These are phyloP conservation scores for Xylariaceae sp. DNA, from an alignment of 2,329 filamentous ascomycete species.

Conservation along the genomic window DNA sequence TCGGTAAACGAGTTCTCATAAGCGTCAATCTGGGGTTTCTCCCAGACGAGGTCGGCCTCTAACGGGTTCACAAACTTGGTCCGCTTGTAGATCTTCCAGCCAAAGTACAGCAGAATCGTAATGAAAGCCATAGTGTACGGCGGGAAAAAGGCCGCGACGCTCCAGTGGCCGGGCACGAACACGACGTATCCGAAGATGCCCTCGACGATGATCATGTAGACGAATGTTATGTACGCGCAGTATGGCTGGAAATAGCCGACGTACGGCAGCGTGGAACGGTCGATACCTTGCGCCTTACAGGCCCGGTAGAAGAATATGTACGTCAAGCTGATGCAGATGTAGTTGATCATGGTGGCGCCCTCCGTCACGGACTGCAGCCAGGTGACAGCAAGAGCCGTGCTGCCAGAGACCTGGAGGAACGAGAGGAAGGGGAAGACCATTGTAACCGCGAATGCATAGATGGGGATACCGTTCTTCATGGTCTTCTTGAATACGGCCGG, in stretches of 20 bases:
- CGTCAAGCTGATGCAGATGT: slow-evolving; percentile 56
- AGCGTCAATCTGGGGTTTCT: slow-evolving; percentile 54
- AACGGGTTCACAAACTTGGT: slow-evolving; percentile 51
- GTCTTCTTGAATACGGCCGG: slow-evolving; percentile 49
- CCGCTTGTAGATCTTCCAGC: slow-evolving; percentile 61
- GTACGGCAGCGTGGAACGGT: slow-evolving; percentile 54
- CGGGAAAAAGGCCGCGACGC: slow-evolving; percentile 34
- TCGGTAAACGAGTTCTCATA: slow-evolving; percentile 46
- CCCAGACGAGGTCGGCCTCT: slow-evolving; percentile 58
- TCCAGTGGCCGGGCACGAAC: slow-evolving; percentile 40
- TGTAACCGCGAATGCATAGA: slow-evolving; percentile 57
- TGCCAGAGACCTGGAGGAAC: slow-evolving; percentile 41
- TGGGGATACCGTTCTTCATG: slow-evolving; percentile 56
- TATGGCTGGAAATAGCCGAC: slow-evolving; percentile 57
- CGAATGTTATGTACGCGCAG: slow-evolving; percentile 45
- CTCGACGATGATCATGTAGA: slow-evolving; percentile 42
- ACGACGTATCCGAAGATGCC: slow-evolving; percentile 54
- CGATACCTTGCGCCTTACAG: slow-evolving; percentile 46
- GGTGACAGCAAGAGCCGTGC: slow-evolving; percentile 31
- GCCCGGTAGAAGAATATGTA: slow-evolving; percentile 57
- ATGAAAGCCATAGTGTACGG: slow-evolving; percentile 51
- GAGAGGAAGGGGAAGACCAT: slow-evolving; percentile 59
- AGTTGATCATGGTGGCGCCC: slow-evolving; percentile 52
- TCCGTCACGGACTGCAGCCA: slow-evolving; percentile 39
- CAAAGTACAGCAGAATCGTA: slow-evolving; percentile 49